Percentiles rank a stretch among this genome's conserved stretches.
Conservation (phyloP, 768 basidiomycete genomes). For the Boletellus ananas region DNA sequence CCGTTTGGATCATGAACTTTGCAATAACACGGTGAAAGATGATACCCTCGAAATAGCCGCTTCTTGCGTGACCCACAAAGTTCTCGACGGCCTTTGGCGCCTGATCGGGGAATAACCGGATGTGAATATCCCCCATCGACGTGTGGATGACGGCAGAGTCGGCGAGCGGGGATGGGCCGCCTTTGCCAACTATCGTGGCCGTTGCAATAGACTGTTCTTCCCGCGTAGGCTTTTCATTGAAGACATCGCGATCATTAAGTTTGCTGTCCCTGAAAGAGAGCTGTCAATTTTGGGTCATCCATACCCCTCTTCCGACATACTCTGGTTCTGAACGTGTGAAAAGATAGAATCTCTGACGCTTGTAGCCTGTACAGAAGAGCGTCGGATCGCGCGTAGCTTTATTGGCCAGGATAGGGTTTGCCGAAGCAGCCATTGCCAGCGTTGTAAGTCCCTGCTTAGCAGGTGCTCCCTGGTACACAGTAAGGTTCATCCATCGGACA, state of each 20-base stretch:
- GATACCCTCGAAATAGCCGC: constrained; percentile 87
- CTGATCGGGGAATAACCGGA: constrained; percentile 85
- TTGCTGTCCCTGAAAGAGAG: constrained; percentile 64
- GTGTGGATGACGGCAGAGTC: constrained; percentile 90
- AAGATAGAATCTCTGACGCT: constrained; percentile 89
- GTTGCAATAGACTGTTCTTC: constrained; percentile 90
- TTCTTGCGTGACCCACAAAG: constrained; percentile 88
- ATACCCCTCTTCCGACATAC: constrained; percentile 43
- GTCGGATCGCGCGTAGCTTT: constrained; percentile 85
- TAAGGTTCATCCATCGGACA: constrained; percentile 83
- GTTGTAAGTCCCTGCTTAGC: constrained; percentile 83
- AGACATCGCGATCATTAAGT: constrained; percentile 88
- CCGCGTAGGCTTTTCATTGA: constrained; percentile 95
- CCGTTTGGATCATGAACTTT: constrained; percentile 98
- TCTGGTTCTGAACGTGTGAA: constrained; percentile 91
- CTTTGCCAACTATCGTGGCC: constrained; percentile 44
- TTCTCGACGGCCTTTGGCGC: constrained; percentile 97
- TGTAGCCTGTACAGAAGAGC: constrained; percentile 90
- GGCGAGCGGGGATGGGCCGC: constrained; percentile 68
- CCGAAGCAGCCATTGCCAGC: constrained; percentile 90
- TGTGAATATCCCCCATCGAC: constrained; percentile 88
- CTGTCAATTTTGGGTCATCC: neutral
- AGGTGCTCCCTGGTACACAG: constrained; percentile 91
- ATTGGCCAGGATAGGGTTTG: constrained; percentile 90
- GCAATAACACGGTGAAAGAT: constrained; percentile 97